Evolutionary conservation across 176 grass and related monocot species (phyloP).

Genomic region (Cocos nucifera): DNA sequence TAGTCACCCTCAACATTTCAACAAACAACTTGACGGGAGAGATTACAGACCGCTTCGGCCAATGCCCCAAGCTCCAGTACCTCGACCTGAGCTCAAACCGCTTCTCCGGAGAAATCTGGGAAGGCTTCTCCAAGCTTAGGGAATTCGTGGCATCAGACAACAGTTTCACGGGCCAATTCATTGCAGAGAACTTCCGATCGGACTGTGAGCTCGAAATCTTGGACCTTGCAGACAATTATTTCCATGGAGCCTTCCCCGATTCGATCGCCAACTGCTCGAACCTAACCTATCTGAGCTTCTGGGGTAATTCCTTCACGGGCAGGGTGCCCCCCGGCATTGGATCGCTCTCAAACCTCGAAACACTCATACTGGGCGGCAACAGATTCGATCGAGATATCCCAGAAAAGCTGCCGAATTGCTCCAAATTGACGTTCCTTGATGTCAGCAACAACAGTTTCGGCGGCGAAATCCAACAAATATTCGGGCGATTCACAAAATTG

Average conservation of each 20-base stretch:
- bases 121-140: slow-evolving; percentile 37
- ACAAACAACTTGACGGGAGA: slow-evolving; percentile 35
- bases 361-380: slow-evolving; percentile 58
- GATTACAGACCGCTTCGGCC: slow-evolving; percentile 40
- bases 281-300: slow-evolving; percentile 45
- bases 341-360: slow-evolving; percentile 26
- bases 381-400: slow-evolving; percentile 37
- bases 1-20: slow-evolving; percentile 48
- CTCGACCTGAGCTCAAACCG: slow-evolving; percentile 73
- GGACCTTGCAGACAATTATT: slow-evolving; percentile 50
- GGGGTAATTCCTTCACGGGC: slow-evolving; percentile 47
- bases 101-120: slow-evolving; percentile 68
- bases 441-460: slow-evolving; percentile 52
- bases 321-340: slow-evolving; percentile 52
- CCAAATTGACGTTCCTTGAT: slow-evolving; percentile 52
- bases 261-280: slow-evolving; percentile 49
- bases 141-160: slow-evolving; percentile 58
- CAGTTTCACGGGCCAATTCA: slow-evolving; percentile 40
- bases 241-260: slow-evolving; percentile 40
- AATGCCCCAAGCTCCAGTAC: slow-evolving; percentile 38
- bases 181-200: slow-evolving; percentile 23
- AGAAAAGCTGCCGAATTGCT: slow-evolving; percentile 44
- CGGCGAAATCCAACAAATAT: slow-evolving; percentile 52
- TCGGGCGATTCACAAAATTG: slow-evolving; percentile 40
- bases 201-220: slow-evolving; percentile 39